These are phyloP conservation scores for Trichopus zeylanicus DNA, from an alignment of 116 monocot species.

Conservation along the genomic window DNA sequence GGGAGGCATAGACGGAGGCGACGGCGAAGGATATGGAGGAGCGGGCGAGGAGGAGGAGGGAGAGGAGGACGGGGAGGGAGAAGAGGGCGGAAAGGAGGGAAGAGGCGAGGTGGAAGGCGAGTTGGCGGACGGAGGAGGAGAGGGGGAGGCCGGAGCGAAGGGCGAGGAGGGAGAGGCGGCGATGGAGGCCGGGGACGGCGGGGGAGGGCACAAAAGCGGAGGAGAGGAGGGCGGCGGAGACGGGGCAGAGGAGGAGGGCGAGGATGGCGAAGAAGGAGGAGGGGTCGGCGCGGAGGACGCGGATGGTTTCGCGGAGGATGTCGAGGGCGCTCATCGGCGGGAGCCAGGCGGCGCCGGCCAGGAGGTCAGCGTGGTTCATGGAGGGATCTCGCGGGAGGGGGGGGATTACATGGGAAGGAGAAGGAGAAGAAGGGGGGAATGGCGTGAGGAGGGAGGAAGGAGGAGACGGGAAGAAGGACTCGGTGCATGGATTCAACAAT, in stretches of 20 bases:
- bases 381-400: no score
- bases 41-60: constrained; percentile 50
- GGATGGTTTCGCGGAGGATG: constrained; percentile 73
- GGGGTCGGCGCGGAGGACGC: constrained; percentile 64
- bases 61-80: constrained; percentile 47
- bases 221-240: constrained; percentile 62
- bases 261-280: constrained; percentile 43
- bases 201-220: constrained; percentile 28
- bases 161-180: constrained; percentile 30
- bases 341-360: not conserved
- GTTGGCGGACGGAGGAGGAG: constrained; percentile 31
- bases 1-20: constrained; percentile 47
- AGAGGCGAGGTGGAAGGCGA: constrained; percentile 45
- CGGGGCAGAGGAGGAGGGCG: constrained; percentile 66
- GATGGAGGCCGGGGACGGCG: constrained; percentile 26
- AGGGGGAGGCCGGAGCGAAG: constrained; percentile 29
- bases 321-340: constrained; percentile 76
- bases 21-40: constrained; percentile 46
- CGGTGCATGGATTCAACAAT: no score
- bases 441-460: constrained; percentile 12
- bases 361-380: not conserved
- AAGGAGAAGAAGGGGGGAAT: not conserved
- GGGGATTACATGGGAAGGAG: not conserved
- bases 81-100: constrained; percentile 45
- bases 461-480: not conserved